A percentile compares a stretch with the other conserved stretches of the same genome.
Conservation (phyloP, 2,329 filamentous ascomycete genomes). For the Ambrosiella xylebori region DNA sequence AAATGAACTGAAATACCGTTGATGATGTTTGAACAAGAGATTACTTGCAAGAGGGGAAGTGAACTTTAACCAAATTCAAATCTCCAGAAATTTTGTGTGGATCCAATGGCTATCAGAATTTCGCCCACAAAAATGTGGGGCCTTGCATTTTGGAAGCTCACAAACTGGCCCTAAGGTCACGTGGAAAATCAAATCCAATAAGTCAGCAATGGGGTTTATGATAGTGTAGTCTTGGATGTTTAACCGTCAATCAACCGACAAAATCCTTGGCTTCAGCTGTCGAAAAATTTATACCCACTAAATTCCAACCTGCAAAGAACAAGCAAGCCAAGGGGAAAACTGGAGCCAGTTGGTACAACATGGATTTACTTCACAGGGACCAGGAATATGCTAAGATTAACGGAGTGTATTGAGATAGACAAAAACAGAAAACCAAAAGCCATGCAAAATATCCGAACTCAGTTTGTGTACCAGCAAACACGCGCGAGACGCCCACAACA, state of each 20-base stretch:
- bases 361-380: neutral
- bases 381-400: slow-evolving; percentile 16
- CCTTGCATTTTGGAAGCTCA: neutral
- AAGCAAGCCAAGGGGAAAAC: too few species aligned
- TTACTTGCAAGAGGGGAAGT: slow-evolving; percentile 6
- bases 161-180: slow-evolving; percentile 9
- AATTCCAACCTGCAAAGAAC: too few species aligned
- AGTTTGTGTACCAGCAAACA: slow-evolving; percentile 8
- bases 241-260: neutral
- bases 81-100: slow-evolving; percentile 11
- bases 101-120: slow-evolving; percentile 7
- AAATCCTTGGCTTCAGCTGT: neutral
- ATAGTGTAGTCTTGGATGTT: neutral
- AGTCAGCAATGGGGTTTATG: neutral
- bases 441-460: slow-evolving; percentile 13
- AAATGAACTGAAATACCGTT: slow-evolving; percentile 13
- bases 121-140: slow-evolving; percentile 8
- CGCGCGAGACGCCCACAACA: slow-evolving; percentile 4
- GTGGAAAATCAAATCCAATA: neutral
- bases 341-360: too few species aligned
- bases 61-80: slow-evolving; percentile 8
- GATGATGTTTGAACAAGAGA: slow-evolving; percentile 10
- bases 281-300: too few species aligned
- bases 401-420: slow-evolving; percentile 15
- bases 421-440: slow-evolving; percentile 15